These are phyloP conservation scores for Volutella citrinella DNA, from an alignment of 2,329 filamentous ascomycete genomes.

Conservation along the genomic window DNA sequence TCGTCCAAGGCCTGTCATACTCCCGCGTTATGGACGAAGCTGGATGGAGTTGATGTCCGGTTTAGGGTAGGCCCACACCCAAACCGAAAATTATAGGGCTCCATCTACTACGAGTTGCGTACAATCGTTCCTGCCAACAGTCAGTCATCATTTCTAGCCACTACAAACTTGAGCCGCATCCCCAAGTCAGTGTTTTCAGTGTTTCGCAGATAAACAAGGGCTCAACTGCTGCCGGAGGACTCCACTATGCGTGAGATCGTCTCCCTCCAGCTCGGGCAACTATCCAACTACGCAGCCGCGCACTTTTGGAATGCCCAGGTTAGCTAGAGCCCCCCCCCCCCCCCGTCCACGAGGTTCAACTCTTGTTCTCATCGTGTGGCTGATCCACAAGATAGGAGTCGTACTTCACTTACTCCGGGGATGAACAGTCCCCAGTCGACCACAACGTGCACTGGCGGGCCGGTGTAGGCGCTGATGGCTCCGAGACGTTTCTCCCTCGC, in stretches of 20 bases:
- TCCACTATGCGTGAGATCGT: slow-evolving; percentile 97
- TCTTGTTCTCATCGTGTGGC: not conserved
- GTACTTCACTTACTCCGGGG: slow-evolving; percentile 82
- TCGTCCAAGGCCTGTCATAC: too few species aligned
- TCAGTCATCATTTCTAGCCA: too few species aligned
- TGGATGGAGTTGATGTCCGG: too few species aligned
- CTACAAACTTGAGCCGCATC: too few species aligned
- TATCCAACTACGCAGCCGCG: slow-evolving; percentile 88
- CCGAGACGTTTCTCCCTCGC: slow-evolving; percentile 88
- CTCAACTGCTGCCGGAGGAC: too few species aligned
- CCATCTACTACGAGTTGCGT: too few species aligned
- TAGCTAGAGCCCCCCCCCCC: not conserved
- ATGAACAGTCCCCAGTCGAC: slow-evolving; percentile 32
- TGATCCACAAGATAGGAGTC: slow-evolving; percentile 64
- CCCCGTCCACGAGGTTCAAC: not conserved
- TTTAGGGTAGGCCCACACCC: too few species aligned
- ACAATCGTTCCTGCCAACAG: too few species aligned
- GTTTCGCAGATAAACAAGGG: too few species aligned
- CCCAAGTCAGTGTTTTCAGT: too few species aligned
- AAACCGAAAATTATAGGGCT: too few species aligned
- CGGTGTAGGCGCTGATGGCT: slow-evolving; percentile 76
- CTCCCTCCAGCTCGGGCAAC: slow-evolving; percentile 88
- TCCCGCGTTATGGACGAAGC: too few species aligned
- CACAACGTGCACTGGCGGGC: slow-evolving; percentile 80
- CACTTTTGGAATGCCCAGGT: slow-evolving; percentile 98